Percentiles rank a stretch among this genome's conserved stretches.
These are phyloP conservation scores for Mangifera indica DNA, from an alignment of 345 rosid species.

Conservation along the genomic window DNA sequence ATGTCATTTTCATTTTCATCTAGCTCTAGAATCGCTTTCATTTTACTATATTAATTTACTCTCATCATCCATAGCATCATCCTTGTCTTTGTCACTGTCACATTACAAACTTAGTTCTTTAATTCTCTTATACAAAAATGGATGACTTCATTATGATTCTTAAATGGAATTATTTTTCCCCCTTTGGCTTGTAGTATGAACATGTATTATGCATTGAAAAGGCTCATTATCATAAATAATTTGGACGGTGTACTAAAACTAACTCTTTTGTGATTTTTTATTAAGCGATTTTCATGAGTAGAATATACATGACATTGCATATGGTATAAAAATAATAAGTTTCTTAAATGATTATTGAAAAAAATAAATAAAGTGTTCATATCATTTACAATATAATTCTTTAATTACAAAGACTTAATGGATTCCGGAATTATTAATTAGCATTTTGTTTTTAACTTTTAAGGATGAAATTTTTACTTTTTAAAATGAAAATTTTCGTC, in stretches of 20 bases:
- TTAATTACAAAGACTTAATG: not conserved
- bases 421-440: not conserved
- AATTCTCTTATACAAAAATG: not conserved
- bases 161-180: not conserved
- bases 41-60: conserved; percentile 17
- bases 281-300: not conserved
- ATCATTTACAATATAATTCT: not conserved
- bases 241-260: not conserved
- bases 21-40: not conserved
- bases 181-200: not conserved
- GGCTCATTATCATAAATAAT: not conserved
- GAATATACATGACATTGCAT: not conserved
- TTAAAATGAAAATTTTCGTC: no score
- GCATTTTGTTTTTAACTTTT: not conserved
- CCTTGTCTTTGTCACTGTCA: conserved; percentile 23
- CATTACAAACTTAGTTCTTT: conserved; percentile 3
- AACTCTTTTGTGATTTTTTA: not conserved
- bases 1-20: not conserved
- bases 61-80: conserved; percentile 24
- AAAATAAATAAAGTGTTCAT: not conserved
- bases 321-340: not conserved
- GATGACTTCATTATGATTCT: not conserved
- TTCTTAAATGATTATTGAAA: not conserved
- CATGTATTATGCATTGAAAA: not conserved
- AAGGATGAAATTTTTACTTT: no score